Percentiles rank a stretch among this genome's conserved stretches.
phyloP scores from a whole-genome alignment of 768 basidiomycete genomes.

The Boletus rubescentipes region DNA sequence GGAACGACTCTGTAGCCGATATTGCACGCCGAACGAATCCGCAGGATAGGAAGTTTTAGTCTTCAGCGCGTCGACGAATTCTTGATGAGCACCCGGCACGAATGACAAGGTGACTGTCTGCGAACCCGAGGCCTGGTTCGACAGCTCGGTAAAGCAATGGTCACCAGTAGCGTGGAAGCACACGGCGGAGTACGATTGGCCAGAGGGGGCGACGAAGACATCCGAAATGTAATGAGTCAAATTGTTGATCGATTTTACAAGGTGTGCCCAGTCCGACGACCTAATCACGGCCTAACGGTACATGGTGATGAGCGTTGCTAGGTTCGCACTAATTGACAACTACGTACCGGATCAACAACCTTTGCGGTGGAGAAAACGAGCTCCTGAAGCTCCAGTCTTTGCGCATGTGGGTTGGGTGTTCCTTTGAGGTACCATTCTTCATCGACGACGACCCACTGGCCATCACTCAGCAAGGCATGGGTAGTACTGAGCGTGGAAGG shows the following conservation, averaged over 20 bases:
- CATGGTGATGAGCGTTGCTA: conserved; percentile 4
- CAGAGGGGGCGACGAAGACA: conserved; percentile 40
- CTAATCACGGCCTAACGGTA: conserved; percentile 27
- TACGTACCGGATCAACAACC: conserved; percentile 38
- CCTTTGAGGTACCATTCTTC: conserved; percentile 50
- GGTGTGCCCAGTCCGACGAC: conserved; percentile 38
- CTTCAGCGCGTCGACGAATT: conserved; percentile 45
- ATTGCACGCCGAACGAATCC: conserved; percentile 45
- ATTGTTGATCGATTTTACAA: conserved; percentile 45
- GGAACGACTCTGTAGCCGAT: conserved; percentile 48
- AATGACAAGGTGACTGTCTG: conserved; percentile 53
- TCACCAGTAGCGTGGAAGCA: conserved; percentile 44
- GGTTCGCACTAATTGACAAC: not conserved
- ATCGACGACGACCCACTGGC: conserved; percentile 63
- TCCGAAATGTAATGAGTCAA: conserved; percentile 49
- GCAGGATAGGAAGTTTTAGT: conserved; percentile 28
- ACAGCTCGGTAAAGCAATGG: conserved; percentile 42
- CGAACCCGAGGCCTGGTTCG: conserved; percentile 35
- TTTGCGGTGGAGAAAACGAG: conserved; percentile 47
- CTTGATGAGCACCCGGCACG: conserved; percentile 46
- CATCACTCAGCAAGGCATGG: conserved; percentile 50
- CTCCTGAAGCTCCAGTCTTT: conserved; percentile 70
- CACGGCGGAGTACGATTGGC: conserved; percentile 47
- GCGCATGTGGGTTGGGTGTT: conserved; percentile 27
- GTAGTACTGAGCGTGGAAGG: conserved; percentile 52